Base-by-base conservation (phyloP, 2,329 filamentous ascomycete genomes). In the Colletotrichum cordylinicola region DNA sequence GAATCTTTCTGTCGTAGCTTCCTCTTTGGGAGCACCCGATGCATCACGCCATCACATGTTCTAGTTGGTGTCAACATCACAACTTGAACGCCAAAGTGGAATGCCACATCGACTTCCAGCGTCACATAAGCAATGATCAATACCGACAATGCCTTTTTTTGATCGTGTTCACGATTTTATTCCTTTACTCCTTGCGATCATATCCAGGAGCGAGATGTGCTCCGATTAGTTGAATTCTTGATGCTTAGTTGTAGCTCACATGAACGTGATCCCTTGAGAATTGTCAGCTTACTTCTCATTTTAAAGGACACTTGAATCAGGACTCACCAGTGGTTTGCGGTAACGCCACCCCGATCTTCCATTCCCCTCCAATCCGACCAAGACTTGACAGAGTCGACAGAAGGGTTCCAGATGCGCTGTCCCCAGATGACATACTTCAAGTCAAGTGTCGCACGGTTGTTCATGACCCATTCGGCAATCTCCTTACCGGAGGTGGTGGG, bases 341-440 rank as follows among this genome's bases (percentile, higher is more conserved):
- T 88, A 52, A 86, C 77, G 68, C 82, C 81, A 7, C 83, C 83
- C 5, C 85, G 79, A 77, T 88, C 84, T 8, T 87, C 84, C 85
- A 87, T 87, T 39, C 78, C 78, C 35, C 84, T 82, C 87, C 87
- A 89, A 39, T 78, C 80, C 24, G 79, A 79, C 87, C 87, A 89
- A 21, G 81, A 74, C 77, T 81, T 83, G 48, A 84, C 83, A 27
- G 79, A 75, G 55, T 87, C 86, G 52, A 79, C 77, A 31, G 80
- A 81, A 6, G 83, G 79, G 66, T 81, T 84, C 87, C 87, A 89
- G 78, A 89, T 89, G 75, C 82, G 84, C 81, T 89, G 87, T 21
- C 87, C 87, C 87, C 87, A 89, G 77, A 88, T 89, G 64, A 89
- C 84, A 75, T 89, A 89, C 80, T 87, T 88, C 78, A 89, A 79